Evolutionary conservation across 179 eudicot genomes (phyloP).

Genomic region (Vitellaria paradoxa): DNA sequence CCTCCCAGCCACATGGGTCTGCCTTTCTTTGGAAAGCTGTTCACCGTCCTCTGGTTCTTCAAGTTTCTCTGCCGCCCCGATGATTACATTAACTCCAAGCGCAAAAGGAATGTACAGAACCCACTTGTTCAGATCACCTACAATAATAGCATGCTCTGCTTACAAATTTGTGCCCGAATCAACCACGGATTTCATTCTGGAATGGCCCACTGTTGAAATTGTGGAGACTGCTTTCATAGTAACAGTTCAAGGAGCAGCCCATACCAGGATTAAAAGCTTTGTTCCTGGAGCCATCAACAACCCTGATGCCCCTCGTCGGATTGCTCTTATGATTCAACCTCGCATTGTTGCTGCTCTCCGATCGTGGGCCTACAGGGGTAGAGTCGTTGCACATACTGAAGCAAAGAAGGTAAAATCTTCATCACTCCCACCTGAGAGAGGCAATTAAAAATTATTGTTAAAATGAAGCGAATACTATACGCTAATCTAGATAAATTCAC

Average conservation of each 20-base stretch:
- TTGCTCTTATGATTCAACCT: slow-evolving; percentile 34
- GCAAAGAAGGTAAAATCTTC: slow-evolving; percentile 36
- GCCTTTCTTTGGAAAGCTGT: slow-evolving; percentile 38
- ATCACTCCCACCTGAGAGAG: too few relatives aligned
- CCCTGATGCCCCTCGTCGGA: slow-evolving; percentile 33
- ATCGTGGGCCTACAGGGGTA: slow-evolving; percentile 31
- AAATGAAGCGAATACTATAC: too few relatives aligned
- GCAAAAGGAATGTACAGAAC: slow-evolving; percentile 37
- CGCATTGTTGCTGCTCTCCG: slow-evolving; percentile 20
- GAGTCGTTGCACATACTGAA: slow-evolving; percentile 19
- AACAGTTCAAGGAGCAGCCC: slow-evolving; percentile 32
- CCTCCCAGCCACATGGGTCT: slow-evolving; percentile 46
- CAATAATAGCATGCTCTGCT: slow-evolving; percentile 35
- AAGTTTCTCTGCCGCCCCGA: slow-evolving; percentile 38
- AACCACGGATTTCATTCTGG: slow-evolving; percentile 15
- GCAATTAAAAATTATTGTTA: too few relatives aligned
- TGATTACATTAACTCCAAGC: slow-evolving; percentile 39
- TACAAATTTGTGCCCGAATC: slow-evolving; percentile 36
- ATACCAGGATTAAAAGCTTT: slow-evolving; percentile 25
- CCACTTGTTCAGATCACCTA: slow-evolving; percentile 40
- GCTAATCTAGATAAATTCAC: too few relatives aligned
- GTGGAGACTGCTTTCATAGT: slow-evolving; percentile 27
- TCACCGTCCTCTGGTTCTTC: slow-evolving; percentile 42
- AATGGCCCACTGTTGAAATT: slow-evolving; percentile 31
- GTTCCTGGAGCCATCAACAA: slow-evolving; percentile 34